Base-by-base conservation (phyloP, 2,329 filamentous ascomycete genomes). In the Hymenoscyphus albidus region DNA sequence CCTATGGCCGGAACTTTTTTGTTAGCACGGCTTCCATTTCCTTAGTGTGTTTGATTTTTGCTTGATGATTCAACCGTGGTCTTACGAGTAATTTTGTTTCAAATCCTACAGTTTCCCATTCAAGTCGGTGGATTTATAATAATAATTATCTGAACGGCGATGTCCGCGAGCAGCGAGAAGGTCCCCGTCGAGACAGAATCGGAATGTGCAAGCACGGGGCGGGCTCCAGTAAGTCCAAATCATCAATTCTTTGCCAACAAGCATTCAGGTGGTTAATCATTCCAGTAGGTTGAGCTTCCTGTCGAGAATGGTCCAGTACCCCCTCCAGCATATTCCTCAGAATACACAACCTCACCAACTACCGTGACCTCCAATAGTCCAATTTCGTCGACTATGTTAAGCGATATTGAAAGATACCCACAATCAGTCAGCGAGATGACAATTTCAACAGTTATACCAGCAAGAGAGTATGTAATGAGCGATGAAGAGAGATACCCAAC, bases 401-500 rank as follows among this genome's bases (percentile, higher is more conserved):
- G 40, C 13, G 58, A 60, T 48, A 9, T n/a, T 2, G 38, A 32
- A 18, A 6, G 39, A 60, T 60, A 60, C 40, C 58, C 39, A 42
- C 38, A 48, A 32, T 60, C 58, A 31, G 31, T 60, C 18, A 48
- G 40, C n/a, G 58, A 60, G 12, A n/a, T 60, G 18, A 32, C 38
- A 12, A 35, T 13, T 2, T 14, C 35, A 59, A 14, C 18, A 12
- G 38, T 14, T 27, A 9, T 39, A 10, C 10, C 32, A 44, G 42
- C 51, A 3, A 56, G 54, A n/a, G 54, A 58, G 62, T 62, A 63
- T 59, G 44, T 61, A 14, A 65, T 65, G 64, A 59, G 42, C 14
- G 64, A 65, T 38, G 61, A 63, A 42, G 61, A 65, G 39, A 58
- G 64, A 61, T 65, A 65, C 31, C 64, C 61, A 2, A 63, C 58